Evolutionary conservation across 768 basidiomycete genomes (phyloP).

Genomic region (Ramaria rubella): DNA sequence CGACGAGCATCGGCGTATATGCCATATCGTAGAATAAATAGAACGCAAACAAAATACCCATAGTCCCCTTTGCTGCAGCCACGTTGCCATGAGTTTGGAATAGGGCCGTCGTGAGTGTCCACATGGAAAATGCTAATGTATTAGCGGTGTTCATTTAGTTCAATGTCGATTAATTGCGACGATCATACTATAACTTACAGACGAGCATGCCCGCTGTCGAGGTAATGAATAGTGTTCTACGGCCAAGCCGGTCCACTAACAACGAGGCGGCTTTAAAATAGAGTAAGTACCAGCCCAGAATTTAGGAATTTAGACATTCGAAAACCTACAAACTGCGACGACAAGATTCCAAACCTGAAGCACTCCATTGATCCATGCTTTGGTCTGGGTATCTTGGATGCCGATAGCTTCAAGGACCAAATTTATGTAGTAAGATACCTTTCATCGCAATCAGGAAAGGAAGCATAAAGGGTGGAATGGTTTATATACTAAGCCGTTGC

Average conservation of each 20-base stretch:
- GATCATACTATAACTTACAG: constrained; percentile 28
- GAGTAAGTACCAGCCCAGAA: neutral
- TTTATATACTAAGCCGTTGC: constrained; percentile 1
- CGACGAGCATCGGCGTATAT: constrained; percentile 64
- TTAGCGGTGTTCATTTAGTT: neutral
- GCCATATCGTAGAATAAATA: constrained; percentile 58
- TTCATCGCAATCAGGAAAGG: constrained; percentile 26
- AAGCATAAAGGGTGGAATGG: neutral
- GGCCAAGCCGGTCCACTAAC: constrained; percentile 60
- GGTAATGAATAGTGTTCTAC: constrained; percentile 59
- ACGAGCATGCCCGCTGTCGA: constrained; percentile 57
- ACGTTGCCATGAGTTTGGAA: constrained; percentile 23
- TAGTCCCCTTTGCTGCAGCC: constrained; percentile 39
- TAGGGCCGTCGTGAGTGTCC: constrained; percentile 45
- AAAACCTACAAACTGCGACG: constrained; percentile 31
- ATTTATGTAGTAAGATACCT: constrained; percentile 71
- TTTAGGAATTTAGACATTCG: neutral
- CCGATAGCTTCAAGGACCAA: constrained; percentile 61
- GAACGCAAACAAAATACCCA: constrained; percentile 59
- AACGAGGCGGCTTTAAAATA: constrained; percentile 43
- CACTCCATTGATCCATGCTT: constrained; percentile 55
- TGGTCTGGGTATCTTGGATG: constrained; percentile 44
- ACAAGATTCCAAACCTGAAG: constrained; percentile 64
- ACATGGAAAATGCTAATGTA: constrained; percentile 43
- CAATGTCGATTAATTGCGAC: neutral